These are phyloP conservation scores for Solanum raphanifolium DNA, from an alignment of 257 asterid species.

Conservation along the genomic window DNA sequence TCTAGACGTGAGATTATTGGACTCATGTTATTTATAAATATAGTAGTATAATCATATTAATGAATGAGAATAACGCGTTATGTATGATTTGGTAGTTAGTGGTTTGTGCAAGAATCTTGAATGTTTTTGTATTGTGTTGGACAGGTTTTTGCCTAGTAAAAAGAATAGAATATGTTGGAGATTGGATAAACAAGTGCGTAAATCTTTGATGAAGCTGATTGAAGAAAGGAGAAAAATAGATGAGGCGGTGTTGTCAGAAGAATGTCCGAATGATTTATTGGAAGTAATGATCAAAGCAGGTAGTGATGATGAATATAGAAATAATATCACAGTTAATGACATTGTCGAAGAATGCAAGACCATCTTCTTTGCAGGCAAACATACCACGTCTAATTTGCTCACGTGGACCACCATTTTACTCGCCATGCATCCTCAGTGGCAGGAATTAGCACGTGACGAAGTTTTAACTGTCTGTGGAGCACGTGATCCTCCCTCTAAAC, in stretches of 20 bases:
- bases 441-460: conserved; percentile 50
- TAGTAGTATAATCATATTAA: background rate
- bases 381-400: conserved; percentile 63
- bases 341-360: conserved; percentile 75
- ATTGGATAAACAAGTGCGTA: conserved; percentile 51
- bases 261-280: conserved; percentile 76
- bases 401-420: conserved; percentile 78
- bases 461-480: conserved; percentile 38
- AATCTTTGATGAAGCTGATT: conserved; percentile 52
- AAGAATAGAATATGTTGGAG: conserved; percentile 65
- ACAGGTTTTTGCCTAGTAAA: conserved; percentile 64
- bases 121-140: background rate
- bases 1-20: too few relatives aligned
- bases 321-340: conserved; percentile 29
- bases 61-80: background rate
- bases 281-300: conserved; percentile 74
- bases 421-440: conserved; percentile 60
- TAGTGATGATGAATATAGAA: conserved; percentile 33
- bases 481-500: conserved; percentile 22
- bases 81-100: conserved; percentile 1
- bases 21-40: too few relatives aligned
- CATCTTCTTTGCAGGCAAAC: conserved; percentile 79
- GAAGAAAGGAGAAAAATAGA: conserved; percentile 49
- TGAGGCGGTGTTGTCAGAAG: conserved; percentile 44
- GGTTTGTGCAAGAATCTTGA: background rate